Evolutionary conservation across 495 filamentous ascomycete genomes (phyloP).

Genomic region (Xylaria cubensis): DNA sequence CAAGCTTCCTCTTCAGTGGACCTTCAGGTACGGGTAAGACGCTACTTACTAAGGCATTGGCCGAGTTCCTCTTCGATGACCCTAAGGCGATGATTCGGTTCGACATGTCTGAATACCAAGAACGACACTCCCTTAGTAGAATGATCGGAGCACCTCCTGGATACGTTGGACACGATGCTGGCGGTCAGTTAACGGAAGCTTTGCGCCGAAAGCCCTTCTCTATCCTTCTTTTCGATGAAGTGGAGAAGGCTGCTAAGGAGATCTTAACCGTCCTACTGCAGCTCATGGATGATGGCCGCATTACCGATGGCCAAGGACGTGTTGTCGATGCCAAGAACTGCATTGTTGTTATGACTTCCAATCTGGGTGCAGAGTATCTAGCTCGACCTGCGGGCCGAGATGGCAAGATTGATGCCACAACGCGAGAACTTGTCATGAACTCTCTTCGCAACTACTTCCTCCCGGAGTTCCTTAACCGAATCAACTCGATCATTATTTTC

Average conservation of each 20-base stretch:
- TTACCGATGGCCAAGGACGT: constrained; percentile 96
- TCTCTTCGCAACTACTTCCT: constrained; percentile 94
- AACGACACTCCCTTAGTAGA: constrained; percentile 91
- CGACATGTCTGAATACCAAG: constrained; percentile 99
- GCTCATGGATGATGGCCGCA: constrained; percentile 98
- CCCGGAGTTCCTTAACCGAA: constrained; percentile 97
- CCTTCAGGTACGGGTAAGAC: constrained; percentile 98
- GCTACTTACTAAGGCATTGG: constrained; percentile 91
- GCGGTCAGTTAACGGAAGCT: constrained; percentile 93
- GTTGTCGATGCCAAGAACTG: constrained; percentile 95
- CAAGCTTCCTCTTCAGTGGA: constrained; percentile 97
- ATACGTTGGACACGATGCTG: constrained; percentile 95
- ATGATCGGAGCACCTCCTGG: constrained; percentile 98
- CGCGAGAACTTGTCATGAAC: constrained; percentile 85
- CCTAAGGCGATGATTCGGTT: constrained; percentile 97
- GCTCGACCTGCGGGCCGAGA: constrained; percentile 75
- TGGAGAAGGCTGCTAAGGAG: constrained; percentile 98
- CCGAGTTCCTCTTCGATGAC: constrained; percentile 98
- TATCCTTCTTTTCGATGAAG: constrained; percentile 96
- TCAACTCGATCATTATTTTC: constrained; percentile 95
- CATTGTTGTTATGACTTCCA: constrained; percentile 99
- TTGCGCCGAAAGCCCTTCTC: constrained; percentile 95
- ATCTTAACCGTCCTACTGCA: constrained; percentile 95
- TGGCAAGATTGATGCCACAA: constrained; percentile 86
- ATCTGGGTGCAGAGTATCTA: constrained; percentile 94